These are phyloP conservation scores for Rhodotorula sphaerocarpa DNA, from an alignment of 768 basidiomycete genomes.

Conservation along the genomic window DNA sequence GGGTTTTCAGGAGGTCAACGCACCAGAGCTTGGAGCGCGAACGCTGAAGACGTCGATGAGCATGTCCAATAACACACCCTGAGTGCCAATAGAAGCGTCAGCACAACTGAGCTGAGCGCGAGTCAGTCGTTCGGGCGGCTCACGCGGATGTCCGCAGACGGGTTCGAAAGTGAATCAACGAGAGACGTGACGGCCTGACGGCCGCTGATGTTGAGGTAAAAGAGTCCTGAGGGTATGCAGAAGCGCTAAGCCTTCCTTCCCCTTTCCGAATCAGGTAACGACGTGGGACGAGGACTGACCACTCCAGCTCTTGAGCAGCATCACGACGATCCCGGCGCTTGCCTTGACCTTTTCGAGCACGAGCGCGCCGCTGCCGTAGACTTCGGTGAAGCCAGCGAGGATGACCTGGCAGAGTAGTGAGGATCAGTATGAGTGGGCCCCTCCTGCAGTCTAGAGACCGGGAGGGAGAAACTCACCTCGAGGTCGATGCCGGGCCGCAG, in stretches of 20 bases:
- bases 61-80: constrained; percentile 91
- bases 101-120: background rate
- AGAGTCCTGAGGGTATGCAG: constrained; percentile 52
- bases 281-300: constrained; percentile 52
- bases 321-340: constrained; percentile 65
- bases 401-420: constrained; percentile 55
- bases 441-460: background rate
- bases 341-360: constrained; percentile 72
- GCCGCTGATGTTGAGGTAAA: constrained; percentile 88
- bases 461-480: constrained; percentile 53
- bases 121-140: constrained; percentile 35
- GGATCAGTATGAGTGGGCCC: background rate
- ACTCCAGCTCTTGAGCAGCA: constrained; percentile 85
- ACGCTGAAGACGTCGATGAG: constrained; percentile 89
- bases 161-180: constrained; percentile 76
- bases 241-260: constrained; percentile 1
- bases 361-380: constrained; percentile 71
- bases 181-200: constrained; percentile 72
- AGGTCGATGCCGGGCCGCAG: constrained; percentile 74
- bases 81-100: background rate
- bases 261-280: background rate
- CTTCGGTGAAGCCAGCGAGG: constrained; percentile 81
- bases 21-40: too few species aligned
- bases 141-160: constrained; percentile 76
- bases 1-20: too few species aligned